A percentile compares a stretch with the other conserved stretches of the same genome.
phyloP scores from a whole-genome alignment of 163 green algal genomes.

The Volvox carteri region DNA sequence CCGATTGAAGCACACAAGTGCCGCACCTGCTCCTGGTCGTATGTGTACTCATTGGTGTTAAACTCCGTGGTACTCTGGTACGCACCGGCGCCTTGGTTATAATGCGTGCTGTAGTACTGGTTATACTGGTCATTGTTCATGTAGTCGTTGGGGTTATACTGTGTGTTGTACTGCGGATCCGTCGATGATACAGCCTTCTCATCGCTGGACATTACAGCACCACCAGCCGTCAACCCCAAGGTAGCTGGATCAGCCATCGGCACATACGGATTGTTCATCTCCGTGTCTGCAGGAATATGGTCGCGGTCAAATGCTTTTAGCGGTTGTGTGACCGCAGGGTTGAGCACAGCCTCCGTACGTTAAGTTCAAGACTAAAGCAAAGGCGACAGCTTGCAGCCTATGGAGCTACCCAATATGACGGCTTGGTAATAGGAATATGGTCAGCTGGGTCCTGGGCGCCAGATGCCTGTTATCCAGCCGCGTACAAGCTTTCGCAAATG shows the following conservation, averaged over 20 bases:
- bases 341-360: too few relatives aligned
- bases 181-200: slow-evolving; percentile 28
- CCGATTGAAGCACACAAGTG: too few relatives aligned
- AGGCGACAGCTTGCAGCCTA: too few relatives aligned
- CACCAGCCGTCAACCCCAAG: background rate
- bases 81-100: slow-evolving; percentile 23
- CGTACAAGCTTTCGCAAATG: too few relatives aligned
- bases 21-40: slow-evolving; percentile 50
- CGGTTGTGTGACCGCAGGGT: too few relatives aligned
- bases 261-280: slow-evolving; percentile 56
- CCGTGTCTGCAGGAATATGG: slow-evolving; percentile 26
- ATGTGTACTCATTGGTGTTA: slow-evolving; percentile 34
- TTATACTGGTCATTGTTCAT: slow-evolving; percentile 45
- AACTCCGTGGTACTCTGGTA: slow-evolving; percentile 54
- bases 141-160: slow-evolving; percentile 55
- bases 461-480: too few relatives aligned
- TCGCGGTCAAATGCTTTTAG: too few relatives aligned
- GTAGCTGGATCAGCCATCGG: slow-evolving; percentile 39
- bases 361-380: too few relatives aligned
- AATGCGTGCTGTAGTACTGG: slow-evolving; percentile 45
- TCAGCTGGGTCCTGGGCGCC: too few relatives aligned
- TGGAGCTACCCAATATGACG: too few relatives aligned
- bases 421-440: too few relatives aligned
- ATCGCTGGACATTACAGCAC: background rate
- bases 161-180: slow-evolving; percentile 16